A percentile compares a stretch with the other conserved stretches of the same genome.
Conservation (phyloP, 116 monocot species). For the Iris pallida region DNA sequence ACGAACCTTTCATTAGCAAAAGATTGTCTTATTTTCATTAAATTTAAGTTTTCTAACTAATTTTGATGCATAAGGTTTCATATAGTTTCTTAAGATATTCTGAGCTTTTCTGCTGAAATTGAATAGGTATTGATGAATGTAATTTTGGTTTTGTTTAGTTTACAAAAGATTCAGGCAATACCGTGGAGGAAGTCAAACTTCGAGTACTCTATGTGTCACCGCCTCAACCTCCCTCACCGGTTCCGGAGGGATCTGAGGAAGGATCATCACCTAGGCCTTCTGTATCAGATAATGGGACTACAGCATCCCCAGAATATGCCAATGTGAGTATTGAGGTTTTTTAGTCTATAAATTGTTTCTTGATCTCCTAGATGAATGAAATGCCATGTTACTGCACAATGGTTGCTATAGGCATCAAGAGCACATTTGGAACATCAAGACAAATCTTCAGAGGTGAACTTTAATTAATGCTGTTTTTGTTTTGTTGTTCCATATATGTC, state of each 20-base stretch:
- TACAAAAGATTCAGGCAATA: slow-evolving; percentile 46
- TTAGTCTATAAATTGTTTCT: not conserved
- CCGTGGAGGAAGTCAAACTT: slow-evolving; percentile 55
- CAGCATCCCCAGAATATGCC: slow-evolving; percentile 11
- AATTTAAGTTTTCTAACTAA: too few relatives aligned
- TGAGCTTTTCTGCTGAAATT: too few relatives aligned
- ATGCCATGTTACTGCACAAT: too few relatives aligned
- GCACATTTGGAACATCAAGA: not conserved
- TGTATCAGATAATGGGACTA: slow-evolving; percentile 26
- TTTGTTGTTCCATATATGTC: too few relatives aligned
- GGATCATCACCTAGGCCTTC: slow-evolving; percentile 53
- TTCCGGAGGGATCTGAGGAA: slow-evolving; percentile 57
- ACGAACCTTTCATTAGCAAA: too few relatives aligned
- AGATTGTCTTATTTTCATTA: too few relatives aligned
- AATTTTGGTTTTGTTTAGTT: slow-evolving; percentile 25
- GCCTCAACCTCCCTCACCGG: slow-evolving; percentile 50
- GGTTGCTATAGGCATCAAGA: slow-evolving; percentile 33
- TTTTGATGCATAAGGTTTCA: too few relatives aligned
- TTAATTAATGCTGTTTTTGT: not conserved
- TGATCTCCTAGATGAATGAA: not conserved
- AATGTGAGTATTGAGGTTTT: slow-evolving; percentile 18
- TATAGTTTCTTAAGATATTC: too few relatives aligned
- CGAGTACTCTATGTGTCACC: slow-evolving; percentile 47
- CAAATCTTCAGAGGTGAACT: slow-evolving; percentile 46
- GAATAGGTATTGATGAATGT: not conserved